Percentiles rank a stretch among this genome's conserved stretches.
Evolutionary conservation across 495 filamentous ascomycete species (phyloP).

Genomic region (Parmelia sp.): DNA sequence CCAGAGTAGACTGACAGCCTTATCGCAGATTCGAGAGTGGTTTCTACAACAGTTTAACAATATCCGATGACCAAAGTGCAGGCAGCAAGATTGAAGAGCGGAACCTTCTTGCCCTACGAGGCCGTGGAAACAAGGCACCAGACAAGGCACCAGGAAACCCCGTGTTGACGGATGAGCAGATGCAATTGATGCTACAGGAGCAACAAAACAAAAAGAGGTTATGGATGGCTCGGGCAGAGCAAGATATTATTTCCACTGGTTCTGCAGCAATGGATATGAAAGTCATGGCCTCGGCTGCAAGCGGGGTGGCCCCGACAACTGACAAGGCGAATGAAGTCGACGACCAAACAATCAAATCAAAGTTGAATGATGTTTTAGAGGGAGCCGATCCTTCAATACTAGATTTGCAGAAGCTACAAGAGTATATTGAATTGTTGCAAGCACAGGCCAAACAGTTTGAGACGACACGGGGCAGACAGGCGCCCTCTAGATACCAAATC

Average conservation of each 20-base stretch:
- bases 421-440: background rate
- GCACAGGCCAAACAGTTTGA: background rate
- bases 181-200: constrained; percentile 97
- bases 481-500: background rate
- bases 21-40: background rate
- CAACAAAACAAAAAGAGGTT: constrained; percentile 97
- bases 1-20: background rate
- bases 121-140: background rate
- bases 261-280: background rate
- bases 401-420: background rate
- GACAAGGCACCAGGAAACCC: background rate
- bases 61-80: background rate
- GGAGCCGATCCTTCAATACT: background rate
- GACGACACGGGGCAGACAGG: background rate
- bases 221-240: constrained; percentile 93
- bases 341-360: background rate
- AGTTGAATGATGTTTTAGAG: background rate
- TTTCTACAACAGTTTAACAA: background rate
- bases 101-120: background rate
- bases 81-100: background rate
- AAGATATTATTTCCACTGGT: constrained; percentile 43
- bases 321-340: background rate
- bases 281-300: background rate
- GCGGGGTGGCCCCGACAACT: background rate
- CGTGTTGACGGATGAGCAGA: constrained; percentile 94